Conservation (phyloP, 306 rosid genomes). For the Hippophae tibetana region DNA sequence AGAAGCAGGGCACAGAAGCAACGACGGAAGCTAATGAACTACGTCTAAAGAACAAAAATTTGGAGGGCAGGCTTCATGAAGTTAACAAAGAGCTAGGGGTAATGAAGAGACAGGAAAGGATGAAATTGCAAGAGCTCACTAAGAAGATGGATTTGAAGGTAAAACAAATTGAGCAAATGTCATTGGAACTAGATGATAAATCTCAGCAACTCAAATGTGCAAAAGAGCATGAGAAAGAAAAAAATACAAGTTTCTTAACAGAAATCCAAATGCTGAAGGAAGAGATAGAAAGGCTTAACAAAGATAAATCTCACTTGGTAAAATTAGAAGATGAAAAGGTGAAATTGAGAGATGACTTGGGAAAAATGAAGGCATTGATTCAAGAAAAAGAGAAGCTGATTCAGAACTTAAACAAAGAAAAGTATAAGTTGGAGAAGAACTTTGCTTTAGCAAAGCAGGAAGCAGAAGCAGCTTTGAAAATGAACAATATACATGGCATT, state of each 20-base stretch:
- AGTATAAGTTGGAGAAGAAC: slow-evolving; percentile 19
- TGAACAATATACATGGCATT: slow-evolving; percentile 9
- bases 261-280: slow-evolving; percentile 57
- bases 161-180: slow-evolving; percentile 39
- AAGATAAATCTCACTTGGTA: slow-evolving; percentile 28
- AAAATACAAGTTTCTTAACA: slow-evolving; percentile 42
- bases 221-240: slow-evolving; percentile 35
- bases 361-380: slow-evolving; percentile 14
- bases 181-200: slow-evolving; percentile 50
- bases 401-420: slow-evolving; percentile 25
- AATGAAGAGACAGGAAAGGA: slow-evolving; percentile 46
- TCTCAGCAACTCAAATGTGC: slow-evolving; percentile 51
- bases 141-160: slow-evolving; percentile 48
- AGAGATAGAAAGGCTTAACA: slow-evolving; percentile 47
- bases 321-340: slow-evolving; percentile 20
- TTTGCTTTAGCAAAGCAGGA: slow-evolving; percentile 26
- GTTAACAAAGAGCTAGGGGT: slow-evolving; percentile 54
- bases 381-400: slow-evolving; percentile 15
- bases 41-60: slow-evolving; percentile 42
- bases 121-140: slow-evolving; percentile 47
- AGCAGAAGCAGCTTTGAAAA: slow-evolving; percentile 27
- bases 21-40: slow-evolving; percentile 56
- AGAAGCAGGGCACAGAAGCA: slow-evolving; percentile 28
- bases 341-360: slow-evolving; percentile 20
- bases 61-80: slow-evolving; percentile 73